A percentile compares a stretch with the other conserved stretches of the same genome.
These are phyloP conservation scores for Asparagopsis taxiformis DNA, from an alignment of 31 red algal genomes.

Conservation along the genomic window DNA sequence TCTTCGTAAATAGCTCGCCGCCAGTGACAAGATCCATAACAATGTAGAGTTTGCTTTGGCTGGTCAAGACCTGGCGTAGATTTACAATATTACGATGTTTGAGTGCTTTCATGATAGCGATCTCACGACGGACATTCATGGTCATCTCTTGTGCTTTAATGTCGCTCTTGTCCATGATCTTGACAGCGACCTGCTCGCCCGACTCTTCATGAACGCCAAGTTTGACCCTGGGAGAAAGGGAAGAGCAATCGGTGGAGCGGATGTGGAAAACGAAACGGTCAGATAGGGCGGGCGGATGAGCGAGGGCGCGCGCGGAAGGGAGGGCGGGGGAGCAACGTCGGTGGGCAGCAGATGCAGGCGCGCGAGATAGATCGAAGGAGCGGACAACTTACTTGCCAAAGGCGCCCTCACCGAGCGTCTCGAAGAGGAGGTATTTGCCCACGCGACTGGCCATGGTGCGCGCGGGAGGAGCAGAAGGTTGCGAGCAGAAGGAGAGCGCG, in stretches of 20 bases:
- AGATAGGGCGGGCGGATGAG: not conserved
- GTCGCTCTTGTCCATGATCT: constrained; percentile 88
- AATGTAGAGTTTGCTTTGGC: constrained; percentile 75
- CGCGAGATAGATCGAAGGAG: not conserved
- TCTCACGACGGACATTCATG: constrained; percentile 83
- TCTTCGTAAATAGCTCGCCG: constrained; percentile 77
- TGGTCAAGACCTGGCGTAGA: constrained; percentile 67
- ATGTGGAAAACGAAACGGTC: not conserved
- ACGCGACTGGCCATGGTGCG: constrained; percentile 70
- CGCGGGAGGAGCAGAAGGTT: not conserved
- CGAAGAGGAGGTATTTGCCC: constrained; percentile 64
- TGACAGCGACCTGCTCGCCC: constrained; percentile 75
- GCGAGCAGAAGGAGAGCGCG: not conserved
- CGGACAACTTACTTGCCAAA: constrained; percentile 71
- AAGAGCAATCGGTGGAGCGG: not conserved
- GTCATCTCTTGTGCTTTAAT: constrained; percentile 84
- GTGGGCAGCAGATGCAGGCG: not conserved
- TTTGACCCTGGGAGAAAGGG: constrained; percentile 49
- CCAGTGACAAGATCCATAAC: constrained; percentile 83
- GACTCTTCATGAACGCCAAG: constrained; percentile 71
- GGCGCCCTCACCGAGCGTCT: constrained; percentile 76
- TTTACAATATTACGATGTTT: constrained; percentile 89
- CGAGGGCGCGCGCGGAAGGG: not conserved
- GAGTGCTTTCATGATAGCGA: constrained; percentile 91
- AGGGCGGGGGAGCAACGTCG: not conserved